A percentile compares a stretch with the other conserved stretches of the same genome.
phyloP scores from a whole-genome alignment of 2,329 filamentous ascomycete species.

The Macroventuria anomochaeta region DNA sequence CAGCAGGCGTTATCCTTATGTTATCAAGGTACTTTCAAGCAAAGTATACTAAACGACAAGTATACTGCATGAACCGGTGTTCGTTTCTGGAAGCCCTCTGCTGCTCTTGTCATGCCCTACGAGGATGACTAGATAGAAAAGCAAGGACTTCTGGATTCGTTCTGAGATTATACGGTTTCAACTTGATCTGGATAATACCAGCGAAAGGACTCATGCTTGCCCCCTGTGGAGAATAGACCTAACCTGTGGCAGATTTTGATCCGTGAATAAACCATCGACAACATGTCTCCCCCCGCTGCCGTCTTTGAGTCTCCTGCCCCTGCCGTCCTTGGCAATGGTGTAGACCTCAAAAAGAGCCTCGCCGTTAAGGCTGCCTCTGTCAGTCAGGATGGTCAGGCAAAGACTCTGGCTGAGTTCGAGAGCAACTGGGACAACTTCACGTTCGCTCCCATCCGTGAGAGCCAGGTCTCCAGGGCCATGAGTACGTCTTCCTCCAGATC shows the following conservation, averaged over 20 bases:
- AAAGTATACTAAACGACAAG: slow-evolving; percentile 48
- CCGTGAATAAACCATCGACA: slow-evolving; percentile 35
- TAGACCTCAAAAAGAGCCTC: slow-evolving; percentile 49
- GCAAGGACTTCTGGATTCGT: slow-evolving; percentile 46
- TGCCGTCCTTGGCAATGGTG: slow-evolving; percentile 50
- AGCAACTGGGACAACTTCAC: slow-evolving; percentile 82
- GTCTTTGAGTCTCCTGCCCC: slow-evolving; percentile 63
- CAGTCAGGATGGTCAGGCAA: slow-evolving; percentile 56
- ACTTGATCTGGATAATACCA: slow-evolving; percentile 99
- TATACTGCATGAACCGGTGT: slow-evolving; percentile 54
- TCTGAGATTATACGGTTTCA: slow-evolving; percentile 92
- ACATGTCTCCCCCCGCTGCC: slow-evolving; percentile 81
- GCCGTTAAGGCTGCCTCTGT: slow-evolving; percentile 57
- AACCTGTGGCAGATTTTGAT: slow-evolving; percentile 42
- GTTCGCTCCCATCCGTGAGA: slow-evolving; percentile 88
- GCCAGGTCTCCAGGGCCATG: slow-evolving; percentile 92
- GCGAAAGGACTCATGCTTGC: slow-evolving; percentile 97
- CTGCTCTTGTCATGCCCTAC: slow-evolving; percentile 3
- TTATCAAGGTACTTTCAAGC: slow-evolving; percentile 48
- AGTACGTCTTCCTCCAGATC: slow-evolving; percentile 46
- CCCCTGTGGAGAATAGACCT: slow-evolving; percentile 44
- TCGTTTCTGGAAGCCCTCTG: slow-evolving; percentile 33
- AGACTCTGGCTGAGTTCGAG: slow-evolving; percentile 69
- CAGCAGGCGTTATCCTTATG: slow-evolving; percentile 45
- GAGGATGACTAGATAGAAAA: slow-evolving; percentile 3